phyloP scores from a whole-genome alignment of 768 basidiomycete genomes.

The Naematelia aurantialba region DNA sequence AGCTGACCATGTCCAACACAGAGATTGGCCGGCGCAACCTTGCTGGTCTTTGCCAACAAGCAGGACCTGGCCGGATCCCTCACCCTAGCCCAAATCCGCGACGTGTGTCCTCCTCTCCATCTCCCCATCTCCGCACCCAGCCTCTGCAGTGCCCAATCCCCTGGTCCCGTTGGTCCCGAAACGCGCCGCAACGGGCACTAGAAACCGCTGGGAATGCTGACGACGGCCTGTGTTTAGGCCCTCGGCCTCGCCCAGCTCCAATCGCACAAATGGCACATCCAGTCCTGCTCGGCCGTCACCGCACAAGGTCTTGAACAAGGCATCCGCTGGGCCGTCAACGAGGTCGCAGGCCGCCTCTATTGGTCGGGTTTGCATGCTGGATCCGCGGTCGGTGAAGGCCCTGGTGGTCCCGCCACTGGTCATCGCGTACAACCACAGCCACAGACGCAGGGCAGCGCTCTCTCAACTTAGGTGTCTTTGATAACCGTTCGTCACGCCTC shows the following conservation, averaged over 20 bases:
- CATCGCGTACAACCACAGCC: too few relatives aligned
- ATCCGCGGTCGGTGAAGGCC: too few relatives aligned
- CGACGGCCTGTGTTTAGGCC: slow-evolving; percentile 56
- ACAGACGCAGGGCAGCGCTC: too few relatives aligned
- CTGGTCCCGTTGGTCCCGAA: too few relatives aligned
- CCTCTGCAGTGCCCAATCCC: not conserved
- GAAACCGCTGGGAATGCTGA: too few relatives aligned
- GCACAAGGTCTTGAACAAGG: slow-evolving; percentile 79
- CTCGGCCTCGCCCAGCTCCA: slow-evolving; percentile 75
- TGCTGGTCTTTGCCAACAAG: slow-evolving; percentile 96
- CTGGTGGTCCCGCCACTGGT: too few relatives aligned
- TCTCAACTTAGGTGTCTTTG: too few relatives aligned
- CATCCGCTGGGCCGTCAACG: slow-evolving; percentile 85
- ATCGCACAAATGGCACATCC: slow-evolving; percentile 84
- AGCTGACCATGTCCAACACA: slow-evolving; percentile 43
- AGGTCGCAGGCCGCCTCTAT: slow-evolving; percentile 82
- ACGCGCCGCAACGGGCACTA: too few relatives aligned
- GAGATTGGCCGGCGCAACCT: slow-evolving; percentile 91
- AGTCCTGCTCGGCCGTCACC: slow-evolving; percentile 86
- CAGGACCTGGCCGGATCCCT: slow-evolving; percentile 89
- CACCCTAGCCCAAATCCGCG: slow-evolving; percentile 72
- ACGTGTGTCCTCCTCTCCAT: slow-evolving; percentile 57
- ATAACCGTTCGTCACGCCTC: too few relatives aligned
- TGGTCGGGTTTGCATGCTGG: slow-evolving; percentile 46
- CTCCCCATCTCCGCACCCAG: not conserved